Conservation (phyloP, 2,329 filamentous ascomycete genomes). For the Neofusicoccum parvum region DNA sequence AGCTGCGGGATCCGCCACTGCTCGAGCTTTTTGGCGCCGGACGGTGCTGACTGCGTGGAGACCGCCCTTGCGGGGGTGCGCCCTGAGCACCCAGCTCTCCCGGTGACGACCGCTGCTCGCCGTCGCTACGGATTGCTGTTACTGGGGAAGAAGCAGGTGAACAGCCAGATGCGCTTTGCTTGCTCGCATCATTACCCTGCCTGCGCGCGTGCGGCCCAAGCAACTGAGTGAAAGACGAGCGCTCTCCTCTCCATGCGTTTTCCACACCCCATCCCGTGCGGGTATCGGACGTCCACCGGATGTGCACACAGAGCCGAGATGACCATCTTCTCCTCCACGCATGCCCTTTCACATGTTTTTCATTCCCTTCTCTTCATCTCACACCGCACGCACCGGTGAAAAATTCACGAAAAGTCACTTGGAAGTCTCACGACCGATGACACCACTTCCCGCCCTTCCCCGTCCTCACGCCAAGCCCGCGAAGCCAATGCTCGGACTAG, state of each 20-base stretch:
- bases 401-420: background rate
- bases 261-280: background rate
- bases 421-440: conserved; percentile 1
- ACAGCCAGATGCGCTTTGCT: too few species aligned
- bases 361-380: background rate
- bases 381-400: background rate
- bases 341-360: background rate
- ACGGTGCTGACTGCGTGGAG: background rate
- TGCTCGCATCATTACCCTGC: background rate
- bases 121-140: background rate
- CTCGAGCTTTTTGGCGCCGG: background rate
- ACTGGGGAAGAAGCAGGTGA: background rate
- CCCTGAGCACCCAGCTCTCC: background rate
- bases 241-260: background rate
- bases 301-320: background rate
- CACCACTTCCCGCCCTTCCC: background rate
- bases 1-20: background rate
- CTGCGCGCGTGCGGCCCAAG: too few species aligned
- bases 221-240: background rate
- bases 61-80: conserved; percentile 1
- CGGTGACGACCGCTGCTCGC: background rate
- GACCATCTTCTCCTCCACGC: background rate
- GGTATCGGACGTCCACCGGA: background rate
- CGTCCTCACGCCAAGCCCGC: background rate
- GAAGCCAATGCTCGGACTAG: background rate